Percentiles rank a stretch among this genome's conserved stretches.
These are phyloP conservation scores for Centella asiatica DNA, from an alignment of 129 eudicot species.

Conservation along the genomic window DNA sequence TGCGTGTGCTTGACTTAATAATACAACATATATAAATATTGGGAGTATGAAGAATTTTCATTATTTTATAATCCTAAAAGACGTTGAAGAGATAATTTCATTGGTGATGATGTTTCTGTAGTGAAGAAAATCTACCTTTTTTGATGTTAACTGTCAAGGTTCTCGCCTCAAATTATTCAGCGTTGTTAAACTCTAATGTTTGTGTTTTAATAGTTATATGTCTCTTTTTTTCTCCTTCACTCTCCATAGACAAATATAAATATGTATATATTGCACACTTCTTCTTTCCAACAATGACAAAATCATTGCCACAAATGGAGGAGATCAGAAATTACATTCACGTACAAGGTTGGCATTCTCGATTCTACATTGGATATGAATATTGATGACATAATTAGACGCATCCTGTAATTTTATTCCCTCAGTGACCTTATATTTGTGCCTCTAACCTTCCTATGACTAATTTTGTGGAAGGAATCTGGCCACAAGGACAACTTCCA, in stretches of 20 bases:
- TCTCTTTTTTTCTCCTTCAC: no score
- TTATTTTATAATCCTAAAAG: no score
- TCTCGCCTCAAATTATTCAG: neutral
- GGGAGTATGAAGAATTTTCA: neutral
- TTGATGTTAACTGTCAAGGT: no score
- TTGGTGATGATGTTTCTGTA: neutral
- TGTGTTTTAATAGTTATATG: neutral
- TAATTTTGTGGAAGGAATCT: slow-evolving; percentile 43
- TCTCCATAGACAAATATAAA: neutral
- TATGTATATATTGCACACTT: neutral
- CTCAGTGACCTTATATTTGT: no score
- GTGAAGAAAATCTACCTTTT: no score
- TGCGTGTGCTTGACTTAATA: neutral
- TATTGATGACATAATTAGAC: neutral
- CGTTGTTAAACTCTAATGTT: no score
- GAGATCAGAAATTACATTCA: no score
- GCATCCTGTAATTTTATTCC: no score
- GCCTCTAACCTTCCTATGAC: neutral
- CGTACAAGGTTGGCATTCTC: no score
- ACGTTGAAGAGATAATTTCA: neutral
- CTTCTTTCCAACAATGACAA: neutral
- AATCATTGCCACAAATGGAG: no score
- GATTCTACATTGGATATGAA: no score
- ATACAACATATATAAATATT: no score
- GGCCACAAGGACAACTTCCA: slow-evolving; percentile 45